Evolutionary conservation across 2,329 filamentous ascomycete genomes (phyloP).

Genomic region (Fusarium haematococcum): DNA sequence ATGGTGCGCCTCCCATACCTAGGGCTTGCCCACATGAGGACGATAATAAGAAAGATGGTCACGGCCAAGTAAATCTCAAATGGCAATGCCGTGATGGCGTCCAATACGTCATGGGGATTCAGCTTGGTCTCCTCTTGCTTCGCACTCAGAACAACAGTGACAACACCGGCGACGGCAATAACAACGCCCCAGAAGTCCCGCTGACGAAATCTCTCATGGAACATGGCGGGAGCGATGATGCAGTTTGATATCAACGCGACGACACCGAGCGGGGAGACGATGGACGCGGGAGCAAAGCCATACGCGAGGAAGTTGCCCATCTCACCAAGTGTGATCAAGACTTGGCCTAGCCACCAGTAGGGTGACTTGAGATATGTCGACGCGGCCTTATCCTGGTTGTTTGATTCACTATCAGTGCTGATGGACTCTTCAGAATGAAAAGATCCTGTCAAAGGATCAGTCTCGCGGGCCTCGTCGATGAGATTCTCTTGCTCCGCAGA

Average conservation of each 20-base stretch:
- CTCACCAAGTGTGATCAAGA: conserved; percentile 93
- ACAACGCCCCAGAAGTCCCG: conserved; percentile 90
- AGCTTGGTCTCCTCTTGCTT: conserved; percentile 91
- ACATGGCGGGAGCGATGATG: conserved; percentile 92
- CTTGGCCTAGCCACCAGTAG: conserved; percentile 96
- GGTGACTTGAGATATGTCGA: conserved; percentile 88
- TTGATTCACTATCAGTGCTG: conserved; percentile 37
- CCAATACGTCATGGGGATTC: conserved; percentile 90
- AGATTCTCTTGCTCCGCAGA: conserved; percentile 46
- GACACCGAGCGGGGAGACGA: conserved; percentile 96
- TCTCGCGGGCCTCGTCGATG: conserved; percentile 55
- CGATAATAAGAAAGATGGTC: conserved; percentile 77
- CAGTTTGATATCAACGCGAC: conserved; percentile 97
- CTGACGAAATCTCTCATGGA: conserved; percentile 88
- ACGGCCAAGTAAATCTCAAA: conserved; percentile 92
- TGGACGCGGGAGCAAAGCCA: conserved; percentile 96
- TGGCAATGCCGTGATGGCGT: conserved; percentile 85
- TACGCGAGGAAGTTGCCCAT: conserved; percentile 97
- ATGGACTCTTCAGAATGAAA: conserved; percentile 55
- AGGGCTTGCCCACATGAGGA: conserved; percentile 85
- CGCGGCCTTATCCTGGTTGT: conserved; percentile 54
- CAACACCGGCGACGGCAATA: conserved; percentile 86
- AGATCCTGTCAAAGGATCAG: conserved; percentile 64
- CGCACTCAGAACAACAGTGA: conserved; percentile 92
- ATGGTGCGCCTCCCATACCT: conserved; percentile 88